Base-by-base conservation (phyloP, 352 stramenopile species). In the Phytophthora litchii region DNA sequence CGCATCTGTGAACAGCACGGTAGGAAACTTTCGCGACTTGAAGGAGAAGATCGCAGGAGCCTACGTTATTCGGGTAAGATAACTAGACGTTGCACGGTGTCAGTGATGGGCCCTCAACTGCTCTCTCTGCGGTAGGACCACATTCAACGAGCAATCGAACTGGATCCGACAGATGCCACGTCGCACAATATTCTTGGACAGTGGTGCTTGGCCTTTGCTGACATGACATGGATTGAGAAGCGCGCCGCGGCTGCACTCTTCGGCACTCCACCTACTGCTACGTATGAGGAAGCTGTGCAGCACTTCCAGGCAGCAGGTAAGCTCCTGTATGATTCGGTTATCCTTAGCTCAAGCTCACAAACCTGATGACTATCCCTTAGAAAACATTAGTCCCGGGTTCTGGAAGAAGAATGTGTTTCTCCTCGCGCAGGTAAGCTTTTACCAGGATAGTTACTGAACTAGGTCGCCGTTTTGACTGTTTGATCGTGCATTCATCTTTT, bases 391-490 rank as follows among this genome's bases (percentile, higher is more conserved):
- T 20, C 83, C 83, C 4, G 77, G 78, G 1, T 86, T 80, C 41
- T 92, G 83, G 83, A 92, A 92, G 69, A 88, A 89, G 53, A 92
- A 92, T 35, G 54, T 65, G 38, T 89, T 83, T 52, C 51, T 92
- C 23, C 47, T 92, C 11, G 83, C 74, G 0, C 64, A 82, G 74
- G 74, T 83, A 64, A 37, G 46, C 8, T 21, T 48, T 4, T 31
- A 9, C 13, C 14, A 37, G 12, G 16, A 8, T 9, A 14, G 8
- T 5, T 17, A 32, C 3, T 35, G 19, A 4, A 48, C 11, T 27
- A 27, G 23, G 23, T 27, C 23, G 23, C 5, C 31, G 40, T 17
- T 25, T 12, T 36, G 11, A 45, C 31, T 45, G 23, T 40, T 27
- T 45, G 31, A 43, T 10, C 35, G 11, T 40, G 16, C 17, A 7